phyloP scores from a whole-genome alignment of 345 rosid species.

The Syzygium jambos region DNA sequence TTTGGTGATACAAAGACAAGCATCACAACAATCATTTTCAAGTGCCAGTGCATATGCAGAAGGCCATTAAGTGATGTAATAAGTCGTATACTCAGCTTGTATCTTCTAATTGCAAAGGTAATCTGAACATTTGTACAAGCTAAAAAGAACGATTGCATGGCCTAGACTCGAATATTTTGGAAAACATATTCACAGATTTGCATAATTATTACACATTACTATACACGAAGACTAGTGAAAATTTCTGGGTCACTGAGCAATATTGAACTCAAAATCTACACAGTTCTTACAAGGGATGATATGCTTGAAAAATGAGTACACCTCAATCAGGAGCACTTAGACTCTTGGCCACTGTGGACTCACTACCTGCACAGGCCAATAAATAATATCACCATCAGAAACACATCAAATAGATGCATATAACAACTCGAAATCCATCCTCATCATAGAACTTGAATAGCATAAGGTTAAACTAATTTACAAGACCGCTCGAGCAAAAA shows the following conservation, averaged over 20 bases:
- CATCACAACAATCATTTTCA: background rate
- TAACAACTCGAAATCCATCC: background rate
- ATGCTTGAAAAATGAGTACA: background rate
- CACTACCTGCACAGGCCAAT: constrained; percentile 53
- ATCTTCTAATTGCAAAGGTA: background rate
- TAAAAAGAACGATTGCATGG: background rate
- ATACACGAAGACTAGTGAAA: background rate
- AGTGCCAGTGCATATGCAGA: background rate
- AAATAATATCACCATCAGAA: background rate
- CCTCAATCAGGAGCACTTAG: constrained; percentile 11
- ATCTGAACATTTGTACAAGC: background rate
- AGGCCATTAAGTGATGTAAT: background rate
- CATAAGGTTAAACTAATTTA: background rate
- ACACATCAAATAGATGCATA: background rate
- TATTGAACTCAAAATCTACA: constrained; percentile 1
- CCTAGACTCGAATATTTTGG: background rate
- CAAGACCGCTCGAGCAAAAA: background rate
- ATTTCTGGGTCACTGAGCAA: background rate
- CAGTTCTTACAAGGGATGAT: background rate
- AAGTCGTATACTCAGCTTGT: background rate
- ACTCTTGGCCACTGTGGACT: constrained; percentile 93
- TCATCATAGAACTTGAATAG: background rate
- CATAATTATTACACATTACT: background rate
- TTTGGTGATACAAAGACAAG: background rate
- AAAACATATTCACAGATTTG: background rate